Evolutionary conservation across 768 basidiomycete genomes (phyloP).

Genomic region (Boletus speciosus): DNA sequence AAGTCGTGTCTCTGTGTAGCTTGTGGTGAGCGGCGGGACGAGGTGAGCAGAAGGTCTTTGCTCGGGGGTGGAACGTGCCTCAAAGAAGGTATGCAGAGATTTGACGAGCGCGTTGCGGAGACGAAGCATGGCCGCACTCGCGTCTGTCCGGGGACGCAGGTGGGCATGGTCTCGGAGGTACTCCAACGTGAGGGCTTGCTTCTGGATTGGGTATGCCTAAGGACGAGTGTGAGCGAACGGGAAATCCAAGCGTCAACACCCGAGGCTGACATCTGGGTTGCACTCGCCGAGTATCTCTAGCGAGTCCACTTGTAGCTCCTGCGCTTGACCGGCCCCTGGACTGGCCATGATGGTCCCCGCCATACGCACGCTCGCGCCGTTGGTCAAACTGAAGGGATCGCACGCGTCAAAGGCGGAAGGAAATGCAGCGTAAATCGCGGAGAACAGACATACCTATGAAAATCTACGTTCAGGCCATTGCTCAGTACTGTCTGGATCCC

Average conservation of each 20-base stretch:
- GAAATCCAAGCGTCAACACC: neutral
- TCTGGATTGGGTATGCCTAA: constrained; percentile 89
- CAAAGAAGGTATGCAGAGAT: constrained; percentile 64
- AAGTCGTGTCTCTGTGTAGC: constrained; percentile 68
- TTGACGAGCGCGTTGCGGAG: constrained; percentile 58
- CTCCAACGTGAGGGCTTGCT: constrained; percentile 73
- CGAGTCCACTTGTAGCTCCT: constrained; percentile 49
- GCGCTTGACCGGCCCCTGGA: constrained; percentile 47
- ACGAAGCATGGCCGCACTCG: constrained; percentile 70
- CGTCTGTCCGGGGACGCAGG: constrained; percentile 77
- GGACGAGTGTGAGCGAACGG: constrained; percentile 3
- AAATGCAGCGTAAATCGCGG: neutral
- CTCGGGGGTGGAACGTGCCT: constrained; percentile 44
- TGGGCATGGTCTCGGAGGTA: constrained; percentile 85
- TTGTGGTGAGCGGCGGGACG: constrained; percentile 15
- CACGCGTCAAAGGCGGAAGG: constrained; percentile 1
- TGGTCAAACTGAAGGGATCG: constrained; percentile 39
- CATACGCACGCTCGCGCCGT: constrained; percentile 54
- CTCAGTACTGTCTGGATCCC: constrained; percentile 78
- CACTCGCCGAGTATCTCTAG: constrained; percentile 53
- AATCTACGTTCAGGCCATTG: constrained; percentile 15
- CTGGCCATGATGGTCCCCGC: constrained; percentile 45
- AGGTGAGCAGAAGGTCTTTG: neutral
- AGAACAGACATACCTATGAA: constrained; percentile 16
- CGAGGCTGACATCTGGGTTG: constrained; percentile 47